These are phyloP conservation scores for Xylaria bambusicola DNA, from an alignment of 495 filamentous ascomycete genomes.

Conservation along the genomic window DNA sequence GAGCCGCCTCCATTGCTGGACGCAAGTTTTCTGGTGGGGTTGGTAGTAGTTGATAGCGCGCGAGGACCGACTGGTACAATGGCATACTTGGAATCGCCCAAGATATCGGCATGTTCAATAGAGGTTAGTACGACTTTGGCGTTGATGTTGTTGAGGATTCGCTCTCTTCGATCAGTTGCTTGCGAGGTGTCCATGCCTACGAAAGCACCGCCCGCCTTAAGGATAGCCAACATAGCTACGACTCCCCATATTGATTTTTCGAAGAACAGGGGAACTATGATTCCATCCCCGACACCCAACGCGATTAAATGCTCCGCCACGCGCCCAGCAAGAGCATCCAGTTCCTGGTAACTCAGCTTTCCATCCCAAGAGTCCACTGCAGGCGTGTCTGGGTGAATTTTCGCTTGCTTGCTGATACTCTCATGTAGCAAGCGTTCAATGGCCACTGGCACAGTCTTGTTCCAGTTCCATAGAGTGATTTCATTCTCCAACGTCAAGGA, in stretches of 20 bases:
- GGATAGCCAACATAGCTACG: not conserved
- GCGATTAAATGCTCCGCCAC: not conserved
- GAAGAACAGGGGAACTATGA: not conserved
- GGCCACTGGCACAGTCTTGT: too few relatives aligned
- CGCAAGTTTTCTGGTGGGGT: too few relatives aligned
- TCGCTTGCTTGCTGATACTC: too few relatives aligned
- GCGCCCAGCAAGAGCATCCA: not conserved
- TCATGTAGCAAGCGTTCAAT: too few relatives aligned
- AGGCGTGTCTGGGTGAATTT: constrained; percentile 24
- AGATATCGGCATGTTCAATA: not conserved
- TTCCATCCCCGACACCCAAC: not conserved
- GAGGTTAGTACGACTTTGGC: not conserved
- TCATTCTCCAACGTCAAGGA: too few relatives aligned
- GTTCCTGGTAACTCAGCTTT: not conserved
- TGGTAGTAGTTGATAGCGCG: not conserved
- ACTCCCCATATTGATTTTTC: not conserved
- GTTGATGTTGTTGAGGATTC: not conserved
- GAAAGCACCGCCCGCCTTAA: not conserved
- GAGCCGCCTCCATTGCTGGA: too few relatives aligned
- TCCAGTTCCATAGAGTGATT: too few relatives aligned
- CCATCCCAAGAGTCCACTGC: not conserved
- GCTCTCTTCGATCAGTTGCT: not conserved
- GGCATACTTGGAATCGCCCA: not conserved
- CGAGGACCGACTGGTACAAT: not conserved
- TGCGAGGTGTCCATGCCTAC: not conserved